phyloP scores from a whole-genome alignment of 331 rosid species.

The Cucumis variabilis region DNA sequence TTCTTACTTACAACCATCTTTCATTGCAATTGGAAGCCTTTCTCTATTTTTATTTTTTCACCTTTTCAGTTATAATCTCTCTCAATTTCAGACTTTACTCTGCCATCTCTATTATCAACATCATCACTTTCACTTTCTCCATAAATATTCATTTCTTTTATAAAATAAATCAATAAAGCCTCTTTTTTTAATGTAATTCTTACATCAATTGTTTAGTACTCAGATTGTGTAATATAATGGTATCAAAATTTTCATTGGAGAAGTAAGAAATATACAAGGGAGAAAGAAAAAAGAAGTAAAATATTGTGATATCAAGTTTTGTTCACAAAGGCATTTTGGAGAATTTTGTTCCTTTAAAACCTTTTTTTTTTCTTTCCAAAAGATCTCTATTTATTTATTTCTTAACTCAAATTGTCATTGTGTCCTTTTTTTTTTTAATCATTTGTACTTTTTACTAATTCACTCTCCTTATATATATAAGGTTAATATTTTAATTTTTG shows the following conservation, averaged over 20 bases:
- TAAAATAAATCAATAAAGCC: no score
- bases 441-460: background rate
- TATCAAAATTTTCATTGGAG: background rate
- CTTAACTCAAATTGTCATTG: constrained; percentile 3
- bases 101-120: constrained; percentile 44
- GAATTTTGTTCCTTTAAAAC: constrained; percentile 50
- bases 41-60: constrained; percentile 42
- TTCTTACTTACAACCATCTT: constrained; percentile 20
- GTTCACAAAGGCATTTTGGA: constrained; percentile 46
- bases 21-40: constrained; percentile 74
- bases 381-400: constrained; percentile 42
- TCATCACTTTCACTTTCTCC: constrained; percentile 29
- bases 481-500: no score
- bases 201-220: background rate
- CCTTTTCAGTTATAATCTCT: constrained; percentile 58
- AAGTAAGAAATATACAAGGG: background rate
- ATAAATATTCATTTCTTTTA: background rate
- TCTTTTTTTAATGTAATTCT: background rate
- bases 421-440: constrained; percentile 25
- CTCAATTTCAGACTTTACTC: constrained; percentile 37
- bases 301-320: constrained; percentile 36
- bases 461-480: background rate
- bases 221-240: no score
- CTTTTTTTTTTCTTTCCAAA: no score
- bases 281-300: constrained; percentile 37